Base-by-base conservation (phyloP, 176 grass and related monocot genomes). In the Oropetium thomaeum region DNA sequence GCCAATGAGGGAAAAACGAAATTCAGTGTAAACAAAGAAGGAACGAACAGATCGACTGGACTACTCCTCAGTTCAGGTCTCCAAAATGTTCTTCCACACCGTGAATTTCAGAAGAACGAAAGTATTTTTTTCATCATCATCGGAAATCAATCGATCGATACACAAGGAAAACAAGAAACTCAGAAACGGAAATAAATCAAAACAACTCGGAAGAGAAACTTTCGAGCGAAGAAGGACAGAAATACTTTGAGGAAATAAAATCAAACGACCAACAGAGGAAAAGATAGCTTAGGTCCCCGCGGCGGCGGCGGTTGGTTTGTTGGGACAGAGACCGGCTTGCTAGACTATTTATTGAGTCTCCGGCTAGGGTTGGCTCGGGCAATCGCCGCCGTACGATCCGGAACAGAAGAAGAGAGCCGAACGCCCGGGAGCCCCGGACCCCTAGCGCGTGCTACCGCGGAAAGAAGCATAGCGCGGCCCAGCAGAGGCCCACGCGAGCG, bases 91-190 rank as follows among this genome's bases (percentile, higher is more conserved):
- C 77, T 86, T 86, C 84, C 77, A 86, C 84, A 81, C 0, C 0
- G 54, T 1, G 7, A 86, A 81, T 34, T 85, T 86, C 77, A 86
- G 84, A 81, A 86, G 77, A 86, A 86, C 77, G 70, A 86, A 86
- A 86, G 77, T 86, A 75, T 60, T 75, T 75, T 71, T 40, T 69
- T 13, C 34, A 74, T 86, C 84, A 70, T 86, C 84, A 81, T 63
- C 63, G 43, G 63, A 75, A 63, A 52, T 8, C 10, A 1, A 80
- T 7, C 6, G 1, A 12, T 49, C 5, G 3, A 5, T 49, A 41
- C 16, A 3, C 0, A 12, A n/a, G 0, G 5, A 2, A 2, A 20
- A 5, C 0, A 61, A n/a, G n/a, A 57, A n/a, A 0, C 9, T 31
- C 7, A 33, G 4, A 8, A 8, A 34, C n/a, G n/a, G n/a, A 38